Evolutionary conservation across 2,329 filamentous ascomycete genomes (phyloP).

Genomic region (Didymella keratinophila): DNA sequence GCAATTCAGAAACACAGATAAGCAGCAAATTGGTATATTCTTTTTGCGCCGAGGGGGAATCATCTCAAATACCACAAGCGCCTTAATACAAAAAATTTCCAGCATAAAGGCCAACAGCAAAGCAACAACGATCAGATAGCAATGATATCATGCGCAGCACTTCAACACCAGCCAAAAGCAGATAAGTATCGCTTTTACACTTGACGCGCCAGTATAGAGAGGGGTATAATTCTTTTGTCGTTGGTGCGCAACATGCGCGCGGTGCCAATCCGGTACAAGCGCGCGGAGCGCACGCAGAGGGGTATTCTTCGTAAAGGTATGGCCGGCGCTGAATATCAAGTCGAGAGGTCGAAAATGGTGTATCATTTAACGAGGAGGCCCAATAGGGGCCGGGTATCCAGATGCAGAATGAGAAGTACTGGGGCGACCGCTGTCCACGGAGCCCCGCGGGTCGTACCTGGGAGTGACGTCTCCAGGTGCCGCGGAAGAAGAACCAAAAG

Average conservation of each 20-base stretch:
- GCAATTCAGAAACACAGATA: conserved; percentile 6
- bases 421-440: conserved; percentile 89
- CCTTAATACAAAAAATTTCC: conserved; percentile 30
- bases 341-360: conserved; percentile 43
- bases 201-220: conserved; percentile 43
- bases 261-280: conserved; percentile 32
- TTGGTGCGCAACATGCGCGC: conserved; percentile 33
- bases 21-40: conserved; percentile 54
- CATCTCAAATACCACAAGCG: conserved; percentile 41
- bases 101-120: conserved; percentile 30
- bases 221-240: conserved; percentile 54
- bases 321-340: conserved; percentile 45
- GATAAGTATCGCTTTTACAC: conserved; percentile 42
- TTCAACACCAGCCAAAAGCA: conserved; percentile 37
- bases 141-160: conserved; percentile 31
- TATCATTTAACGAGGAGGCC: conserved; percentile 81
- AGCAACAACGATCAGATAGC: conserved; percentile 22
- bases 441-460: conserved; percentile 82
- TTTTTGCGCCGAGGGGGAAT: conserved; percentile 53
- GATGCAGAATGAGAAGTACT: conserved; percentile 97
- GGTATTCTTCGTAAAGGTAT: conserved; percentile 49
- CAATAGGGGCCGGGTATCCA: conserved; percentile 93
- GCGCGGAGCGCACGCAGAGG: conserved; percentile 28
- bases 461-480: conserved; percentile 81
- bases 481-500: conserved; percentile 62